Evolutionary conservation across 2,329 filamentous ascomycete genomes (phyloP), one percentile per base, ranked within the genome.

Genomic region (Geosmithia flava): DNA sequence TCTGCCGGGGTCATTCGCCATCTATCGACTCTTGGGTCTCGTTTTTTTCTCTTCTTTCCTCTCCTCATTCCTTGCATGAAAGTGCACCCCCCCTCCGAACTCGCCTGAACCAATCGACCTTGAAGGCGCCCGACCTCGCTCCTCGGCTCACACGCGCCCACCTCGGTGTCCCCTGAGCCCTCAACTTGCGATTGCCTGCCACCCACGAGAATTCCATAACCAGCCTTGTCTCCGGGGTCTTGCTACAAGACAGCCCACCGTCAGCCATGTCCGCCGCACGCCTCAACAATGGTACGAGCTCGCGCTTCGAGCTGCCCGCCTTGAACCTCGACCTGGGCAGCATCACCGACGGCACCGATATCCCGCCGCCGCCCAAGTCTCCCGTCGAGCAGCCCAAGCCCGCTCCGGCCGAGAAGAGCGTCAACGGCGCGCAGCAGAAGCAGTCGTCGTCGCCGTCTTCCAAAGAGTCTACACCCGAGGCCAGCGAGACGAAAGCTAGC

Each of bases 281-380:
- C 49, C 49, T 59, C 49, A 57, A 54, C 48, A 60, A 60, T 52
- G 55, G 55, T 51, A 51, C 44, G 13, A 33, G 27, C 5, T 54
- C 59, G 49, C 68, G 67, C 55, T 80, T 81, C 53, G 73, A 80
- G 63, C 70, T 81, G 50, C 77, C 77, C 8, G 71, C 69, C 44
- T 68, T 81, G 51, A 66, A 80, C 53, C 70, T 81, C 64, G 72
- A 78, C 54, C 78, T 80, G 55, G 69, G 71, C 50, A 76, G 71
- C 44, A 66, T 81, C 58, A 80, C 77, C 42, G 76, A 80, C 41
- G 77, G 77, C 48, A 81, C 77, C 59, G 58, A 76, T 57, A 81
- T 81, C 53, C 77, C 77, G 42, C 74, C 77, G 29, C 77, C 77
- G 20, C 67, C 66, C 44, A 75, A 75, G 17, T 80, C 76, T 45